Evolutionary conservation across 1,139 yeast genomes (phyloP), one percentile per base, ranked within the genome.

Genomic region (Magnusiomyces paraingens): DNA sequence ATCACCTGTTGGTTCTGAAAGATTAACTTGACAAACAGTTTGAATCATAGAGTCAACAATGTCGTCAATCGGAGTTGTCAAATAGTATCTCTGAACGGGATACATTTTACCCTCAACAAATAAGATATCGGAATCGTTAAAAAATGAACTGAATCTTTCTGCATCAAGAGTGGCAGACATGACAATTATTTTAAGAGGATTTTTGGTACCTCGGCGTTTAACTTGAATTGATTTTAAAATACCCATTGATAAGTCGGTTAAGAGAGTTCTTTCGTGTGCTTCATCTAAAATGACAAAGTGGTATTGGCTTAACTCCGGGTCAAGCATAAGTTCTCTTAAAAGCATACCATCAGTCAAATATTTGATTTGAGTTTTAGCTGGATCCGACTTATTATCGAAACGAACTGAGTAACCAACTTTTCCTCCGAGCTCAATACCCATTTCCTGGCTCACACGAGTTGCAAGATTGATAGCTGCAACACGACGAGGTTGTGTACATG

Each of bases 161-260:
- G 98, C 98, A 70, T 94, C 95, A 59, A 93, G 76, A 0, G 99
- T 93, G 29, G 99, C 99, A 52, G 98, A 90, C 98, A 93, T 86
- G 58, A 86, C 76, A 12, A 86, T 77, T 14, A 86, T 73, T 58
- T 80, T 76, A 57, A 86, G 73, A 22, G 49, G 52, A 17, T 47
- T 47, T 2, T 46, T 40, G 57, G 78, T 79, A 21, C 75, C 66
- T 14, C 62, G 58, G 5, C 71, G 60, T 36, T 61, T 55, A 14
- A 51, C 51, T 29, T 61, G 52, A 49, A 93, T 71, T 49, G 82
- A 79, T 66, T 90, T 91, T 60, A 93, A 74, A 64, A 93, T 85
- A 11, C 99, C 99, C 74, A 93, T 77, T 21, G 93, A 77, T 63
- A 93, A 73, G 72, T 93, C 99, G 0, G 99, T 90, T 53, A 91